phyloP scores from a whole-genome alignment of 768 basidiomycete species.

The Zangia roseola region DNA sequence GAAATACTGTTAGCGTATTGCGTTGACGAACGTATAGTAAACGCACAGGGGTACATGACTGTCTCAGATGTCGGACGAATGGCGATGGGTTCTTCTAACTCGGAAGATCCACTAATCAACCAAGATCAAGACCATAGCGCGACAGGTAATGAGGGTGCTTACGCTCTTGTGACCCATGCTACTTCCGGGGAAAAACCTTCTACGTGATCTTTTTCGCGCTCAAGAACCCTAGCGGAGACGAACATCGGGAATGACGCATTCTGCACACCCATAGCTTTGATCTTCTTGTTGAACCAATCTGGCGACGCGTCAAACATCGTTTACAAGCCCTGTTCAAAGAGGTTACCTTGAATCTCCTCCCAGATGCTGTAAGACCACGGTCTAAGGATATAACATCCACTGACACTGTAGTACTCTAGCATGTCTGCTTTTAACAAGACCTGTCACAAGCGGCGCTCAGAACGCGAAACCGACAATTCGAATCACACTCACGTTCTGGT shows the following conservation, averaged over 20 bases:
- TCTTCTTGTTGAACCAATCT: conserved; percentile 93
- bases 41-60: conserved; percentile 96
- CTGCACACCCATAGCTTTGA: conserved; percentile 93
- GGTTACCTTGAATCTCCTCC: conserved; percentile 89
- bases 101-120: conserved; percentile 72
- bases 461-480: background rate
- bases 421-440: conserved; percentile 98
- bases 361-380: conserved; percentile 98
- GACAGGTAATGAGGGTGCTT: conserved; percentile 27
- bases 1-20: conserved; percentile 3
- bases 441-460: conserved; percentile 39
- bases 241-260: conserved; percentile 99
- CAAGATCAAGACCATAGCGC: background rate
- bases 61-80: conserved; percentile 99
- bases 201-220: conserved; percentile 97
- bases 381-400: conserved; percentile 97
- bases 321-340: background rate
- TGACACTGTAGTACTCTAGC: conserved; percentile 98
- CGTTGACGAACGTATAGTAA: background rate
- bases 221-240: conserved; percentile 86
- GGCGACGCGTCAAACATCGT: background rate
- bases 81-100: conserved; percentile 95
- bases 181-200: conserved; percentile 99
- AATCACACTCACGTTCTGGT: conserved; percentile 68
- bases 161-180: conserved; percentile 99